Percentiles rank a stretch among this genome's conserved stretches.
Conservation (phyloP, 2,329 filamentous ascomycete species). For the Penicillium sp. region DNA sequence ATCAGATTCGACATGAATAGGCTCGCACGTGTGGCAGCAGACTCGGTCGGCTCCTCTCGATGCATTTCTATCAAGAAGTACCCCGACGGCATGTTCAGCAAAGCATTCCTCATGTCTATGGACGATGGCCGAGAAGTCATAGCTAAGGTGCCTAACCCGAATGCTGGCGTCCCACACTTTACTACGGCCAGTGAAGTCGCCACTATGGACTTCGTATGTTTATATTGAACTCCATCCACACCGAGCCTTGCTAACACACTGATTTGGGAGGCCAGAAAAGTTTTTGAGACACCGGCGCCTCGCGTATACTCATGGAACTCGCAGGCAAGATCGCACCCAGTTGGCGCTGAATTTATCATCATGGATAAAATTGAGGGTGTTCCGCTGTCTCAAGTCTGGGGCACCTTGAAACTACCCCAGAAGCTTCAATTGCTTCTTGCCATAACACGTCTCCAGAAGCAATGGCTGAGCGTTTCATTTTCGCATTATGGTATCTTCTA, state of each 20-base stretch:
- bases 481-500: slow-evolving; percentile 26
- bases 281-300: slow-evolving; percentile 18
- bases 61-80: slow-evolving; percentile 18
- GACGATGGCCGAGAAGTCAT: slow-evolving; percentile 26
- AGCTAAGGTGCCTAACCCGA: slow-evolving; percentile 30
- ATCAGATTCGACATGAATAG: slow-evolving; percentile 19
- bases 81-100: slow-evolving; percentile 29
- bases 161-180: slow-evolving; percentile 23
- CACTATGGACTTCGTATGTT: slow-evolving; percentile 22
- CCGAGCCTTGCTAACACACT: background rate
- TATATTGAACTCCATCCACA: background rate
- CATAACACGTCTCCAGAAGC: slow-evolving; percentile 21
- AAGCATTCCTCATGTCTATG: slow-evolving; percentile 25
- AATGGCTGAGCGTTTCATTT: slow-evolving; percentile 25
- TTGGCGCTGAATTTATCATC: slow-evolving; percentile 18
- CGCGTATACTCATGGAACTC: slow-evolving; percentile 19
- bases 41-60: slow-evolving; percentile 14
- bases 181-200: slow-evolving; percentile 35
- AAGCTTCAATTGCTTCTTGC: slow-evolving; percentile 23
- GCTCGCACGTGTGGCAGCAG: slow-evolving; percentile 16
- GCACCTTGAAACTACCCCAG: slow-evolving; percentile 17
- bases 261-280: slow-evolving; percentile 16
- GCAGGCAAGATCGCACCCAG: slow-evolving; percentile 14
- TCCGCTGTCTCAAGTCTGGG: slow-evolving; percentile 22
- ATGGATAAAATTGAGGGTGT: slow-evolving; percentile 21